Conservation (phyloP, 495 filamentous ascomycete species). For the Parathielavia hyrcaniae region DNA sequence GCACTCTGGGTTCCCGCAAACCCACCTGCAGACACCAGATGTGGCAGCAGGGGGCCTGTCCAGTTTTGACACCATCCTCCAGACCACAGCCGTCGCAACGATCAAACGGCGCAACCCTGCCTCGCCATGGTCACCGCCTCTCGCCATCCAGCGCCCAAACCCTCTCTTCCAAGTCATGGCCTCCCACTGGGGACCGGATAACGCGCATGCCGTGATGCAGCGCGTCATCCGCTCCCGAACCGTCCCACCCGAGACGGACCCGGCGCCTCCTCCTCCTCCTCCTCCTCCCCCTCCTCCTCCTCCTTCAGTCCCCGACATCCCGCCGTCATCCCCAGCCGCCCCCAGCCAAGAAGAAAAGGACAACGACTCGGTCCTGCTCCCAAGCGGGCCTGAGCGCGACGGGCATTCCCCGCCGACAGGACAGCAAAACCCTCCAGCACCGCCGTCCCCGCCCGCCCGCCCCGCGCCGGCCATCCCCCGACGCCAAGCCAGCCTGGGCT, state of each 20-base stretch:
- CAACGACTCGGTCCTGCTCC: too few relatives aligned
- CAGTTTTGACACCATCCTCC: slow-evolving; percentile 34
- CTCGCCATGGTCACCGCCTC: slow-evolving; percentile 38
- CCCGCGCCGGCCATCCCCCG: slow-evolving; percentile 29
- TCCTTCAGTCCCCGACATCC: slow-evolving; percentile 31
- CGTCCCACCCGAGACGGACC: slow-evolving; percentile 7
- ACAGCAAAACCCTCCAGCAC: too few relatives aligned
- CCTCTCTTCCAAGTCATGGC: slow-evolving; percentile 42
- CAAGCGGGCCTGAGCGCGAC: too few relatives aligned
- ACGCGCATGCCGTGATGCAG: slow-evolving; percentile 37
- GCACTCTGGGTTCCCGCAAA: slow-evolving; percentile 44
- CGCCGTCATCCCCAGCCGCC: not conserved
- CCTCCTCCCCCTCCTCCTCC: slow-evolving; percentile 21
- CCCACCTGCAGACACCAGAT: not conserved
- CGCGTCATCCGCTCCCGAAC: slow-evolving; percentile 24
- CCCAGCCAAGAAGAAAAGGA: too few relatives aligned
- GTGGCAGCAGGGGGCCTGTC: slow-evolving; percentile 16
- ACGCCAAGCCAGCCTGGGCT: slow-evolving; percentile 30
- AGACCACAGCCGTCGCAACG: slow-evolving; percentile 39
- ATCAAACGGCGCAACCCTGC: slow-evolving; percentile 39
- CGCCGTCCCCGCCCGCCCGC: too few relatives aligned
- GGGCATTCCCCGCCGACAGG: too few relatives aligned
- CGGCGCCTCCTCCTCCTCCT: not conserved
- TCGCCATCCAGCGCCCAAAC: slow-evolving; percentile 23
- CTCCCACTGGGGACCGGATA: slow-evolving; percentile 38